A percentile compares a stretch with the other conserved stretches of the same genome.
phyloP scores from a whole-genome alignment of 495 filamentous ascomycete species.

The Polyplosphaeria fusca region DNA sequence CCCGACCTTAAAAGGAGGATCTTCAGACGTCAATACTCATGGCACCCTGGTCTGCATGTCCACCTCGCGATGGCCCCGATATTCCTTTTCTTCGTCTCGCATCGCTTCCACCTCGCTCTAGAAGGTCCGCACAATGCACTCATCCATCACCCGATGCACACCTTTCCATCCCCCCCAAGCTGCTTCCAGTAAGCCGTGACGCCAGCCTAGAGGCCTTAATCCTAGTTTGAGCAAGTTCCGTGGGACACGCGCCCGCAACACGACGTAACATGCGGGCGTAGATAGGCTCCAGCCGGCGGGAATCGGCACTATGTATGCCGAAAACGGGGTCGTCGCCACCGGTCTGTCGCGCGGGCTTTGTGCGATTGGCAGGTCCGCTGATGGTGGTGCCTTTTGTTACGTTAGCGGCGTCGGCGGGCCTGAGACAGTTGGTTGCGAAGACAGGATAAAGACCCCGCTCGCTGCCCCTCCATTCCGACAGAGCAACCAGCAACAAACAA shows the following conservation, averaged over 20 bases:
- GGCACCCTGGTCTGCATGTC: too few relatives aligned
- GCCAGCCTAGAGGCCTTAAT: neutral
- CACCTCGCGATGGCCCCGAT: too few relatives aligned
- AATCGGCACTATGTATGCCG: conserved; percentile 4
- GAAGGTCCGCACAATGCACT: neutral
- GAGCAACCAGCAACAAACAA: neutral
- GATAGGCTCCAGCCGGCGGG: neutral
- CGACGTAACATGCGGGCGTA: neutral
- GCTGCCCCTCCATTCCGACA: conserved; percentile 8
- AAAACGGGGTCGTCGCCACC: conserved; percentile 2
- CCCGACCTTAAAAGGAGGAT: too few relatives aligned
- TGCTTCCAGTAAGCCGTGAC: neutral
- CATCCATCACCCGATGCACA: neutral
- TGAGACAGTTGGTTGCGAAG: neutral
- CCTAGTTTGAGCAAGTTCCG: neutral
- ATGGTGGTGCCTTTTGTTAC: neutral
- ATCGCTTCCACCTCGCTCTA: neutral
- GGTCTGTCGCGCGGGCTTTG: neutral
- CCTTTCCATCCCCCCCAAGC: neutral
- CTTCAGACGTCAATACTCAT: too few relatives aligned
- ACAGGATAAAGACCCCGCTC: conserved; percentile 25
- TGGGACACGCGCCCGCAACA: neutral
- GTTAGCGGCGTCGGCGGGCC: neutral
- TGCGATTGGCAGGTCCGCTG: neutral
- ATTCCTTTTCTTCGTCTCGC: neutral